Evolutionary conservation across 2,329 filamentous ascomycete genomes (phyloP).

Genomic region (Fusarium sp.): DNA sequence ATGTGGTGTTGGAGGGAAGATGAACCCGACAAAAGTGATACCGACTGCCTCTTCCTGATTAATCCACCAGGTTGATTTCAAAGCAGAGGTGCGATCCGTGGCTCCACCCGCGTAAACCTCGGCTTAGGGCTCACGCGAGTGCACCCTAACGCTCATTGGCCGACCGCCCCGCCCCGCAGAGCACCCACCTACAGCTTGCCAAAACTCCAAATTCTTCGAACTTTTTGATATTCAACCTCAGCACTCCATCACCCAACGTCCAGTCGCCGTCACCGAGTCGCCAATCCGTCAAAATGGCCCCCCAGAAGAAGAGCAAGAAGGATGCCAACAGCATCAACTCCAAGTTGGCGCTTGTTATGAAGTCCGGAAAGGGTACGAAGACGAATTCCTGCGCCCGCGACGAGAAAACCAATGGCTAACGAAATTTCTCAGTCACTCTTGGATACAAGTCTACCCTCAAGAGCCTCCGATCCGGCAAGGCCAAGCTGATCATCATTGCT

Average conservation of each 20-base stretch:
- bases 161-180: slow-evolving; percentile 40
- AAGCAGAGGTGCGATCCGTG: slow-evolving; percentile 55
- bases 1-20: slow-evolving; percentile 53
- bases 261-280: slow-evolving; percentile 46
- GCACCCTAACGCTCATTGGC: slow-evolving; percentile 45
- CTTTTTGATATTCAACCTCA: slow-evolving; percentile 44
- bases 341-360: slow-evolving; percentile 73
- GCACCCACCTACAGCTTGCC: slow-evolving; percentile 31
- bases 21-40: slow-evolving; percentile 45
- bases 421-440: slow-evolving; percentile 52
- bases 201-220: slow-evolving; percentile 42
- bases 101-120: slow-evolving; percentile 52
- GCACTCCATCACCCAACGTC: slow-evolving; percentile 50
- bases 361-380: slow-evolving; percentile 78
- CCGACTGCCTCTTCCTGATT: slow-evolving; percentile 47
- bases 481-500: slow-evolving; percentile 94
- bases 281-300: slow-evolving; percentile 71
- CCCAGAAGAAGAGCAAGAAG: slow-evolving; percentile 86
- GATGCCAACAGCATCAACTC: slow-evolving; percentile 78
- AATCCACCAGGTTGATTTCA: slow-evolving; percentile 63
- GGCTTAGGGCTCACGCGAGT: slow-evolving; percentile 53
- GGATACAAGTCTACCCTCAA: slow-evolving; percentile 72
- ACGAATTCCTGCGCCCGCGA: neutral
- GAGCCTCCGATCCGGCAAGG: slow-evolving; percentile 93
- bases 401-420: slow-evolving; percentile 18